These are phyloP conservation scores for Claviceps quebecensis DNA, from an alignment of 2,329 filamentous ascomycete genomes.

Conservation along the genomic window DNA sequence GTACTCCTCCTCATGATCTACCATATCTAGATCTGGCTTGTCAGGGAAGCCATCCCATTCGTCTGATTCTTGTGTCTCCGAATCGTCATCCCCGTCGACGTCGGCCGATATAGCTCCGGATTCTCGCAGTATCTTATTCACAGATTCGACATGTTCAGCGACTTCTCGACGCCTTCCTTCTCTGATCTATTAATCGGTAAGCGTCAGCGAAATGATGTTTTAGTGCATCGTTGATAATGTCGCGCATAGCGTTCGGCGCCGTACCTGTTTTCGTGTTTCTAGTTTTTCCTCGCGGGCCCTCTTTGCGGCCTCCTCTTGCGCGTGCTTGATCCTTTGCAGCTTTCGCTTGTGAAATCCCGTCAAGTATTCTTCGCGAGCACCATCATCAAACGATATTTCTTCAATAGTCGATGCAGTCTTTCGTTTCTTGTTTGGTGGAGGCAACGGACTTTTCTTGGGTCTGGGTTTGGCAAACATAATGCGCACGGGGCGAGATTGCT, in stretches of 20 bases:
- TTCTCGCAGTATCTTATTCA: slow-evolving; percentile 55
- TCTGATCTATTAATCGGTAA: slow-evolving; percentile 45
- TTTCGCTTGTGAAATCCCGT: slow-evolving; percentile 98
- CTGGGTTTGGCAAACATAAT: slow-evolving; percentile 42
- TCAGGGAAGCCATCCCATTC: slow-evolving; percentile 57
- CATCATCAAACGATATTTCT: slow-evolving; percentile 73
- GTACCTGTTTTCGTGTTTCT: slow-evolving; percentile 60
- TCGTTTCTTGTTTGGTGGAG: slow-evolving; percentile 50
- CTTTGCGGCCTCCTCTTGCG: slow-evolving; percentile 67
- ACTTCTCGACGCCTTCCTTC: slow-evolving; percentile 72
- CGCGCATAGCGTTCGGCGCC: slow-evolving; percentile 7
- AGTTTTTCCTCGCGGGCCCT: slow-evolving; percentile 66
- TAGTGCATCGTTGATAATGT: not conserved
- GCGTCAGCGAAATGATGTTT: not conserved
- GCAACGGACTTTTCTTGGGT: slow-evolving; percentile 41
- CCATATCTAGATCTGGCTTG: slow-evolving; percentile 28
- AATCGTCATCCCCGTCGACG: slow-evolving; percentile 22
- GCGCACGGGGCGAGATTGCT: not conserved
- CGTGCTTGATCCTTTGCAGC: slow-evolving; percentile 66
- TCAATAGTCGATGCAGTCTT: slow-evolving; percentile 49
- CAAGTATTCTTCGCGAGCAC: slow-evolving; percentile 71
- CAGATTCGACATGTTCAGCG: slow-evolving; percentile 64
- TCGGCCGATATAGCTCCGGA: slow-evolving; percentile 32
- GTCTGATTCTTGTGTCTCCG: slow-evolving; percentile 25
- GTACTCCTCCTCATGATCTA: slow-evolving; percentile 85